Percentiles rank a stretch among this genome's conserved stretches.
Evolutionary conservation across 2,329 filamentous ascomycete genomes (phyloP).

Genomic region (Aaosphaeria pasadenensis): DNA sequence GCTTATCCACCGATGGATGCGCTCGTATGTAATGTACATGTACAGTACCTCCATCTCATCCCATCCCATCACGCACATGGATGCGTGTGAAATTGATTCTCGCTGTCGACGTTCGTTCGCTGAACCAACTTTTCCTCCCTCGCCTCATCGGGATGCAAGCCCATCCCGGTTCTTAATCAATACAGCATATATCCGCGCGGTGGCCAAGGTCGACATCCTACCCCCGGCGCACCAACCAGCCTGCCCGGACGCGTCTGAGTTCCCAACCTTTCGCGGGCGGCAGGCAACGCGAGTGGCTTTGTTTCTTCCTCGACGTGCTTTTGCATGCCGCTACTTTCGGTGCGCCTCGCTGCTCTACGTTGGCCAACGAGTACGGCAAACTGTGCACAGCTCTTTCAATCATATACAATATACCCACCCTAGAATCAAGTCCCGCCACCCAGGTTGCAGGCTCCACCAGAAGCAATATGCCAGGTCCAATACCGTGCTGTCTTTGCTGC

Average conservation of each 20-base stretch:
- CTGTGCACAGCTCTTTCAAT: no score
- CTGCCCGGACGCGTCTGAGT: neutral
- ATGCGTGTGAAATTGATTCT: neutral
- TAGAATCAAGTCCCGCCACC: slow-evolving; percentile 7
- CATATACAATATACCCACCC: neutral
- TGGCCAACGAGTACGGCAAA: no score
- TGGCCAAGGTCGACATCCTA: slow-evolving; percentile 5
- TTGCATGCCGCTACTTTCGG: neutral
- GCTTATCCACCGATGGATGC: neutral
- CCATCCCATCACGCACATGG: neutral
- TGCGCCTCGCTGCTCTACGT: neutral
- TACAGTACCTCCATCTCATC: neutral
- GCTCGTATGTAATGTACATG: no score
- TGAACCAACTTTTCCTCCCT: neutral
- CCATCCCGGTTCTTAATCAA: slow-evolving; percentile 9
- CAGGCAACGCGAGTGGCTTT: slow-evolving; percentile 5
- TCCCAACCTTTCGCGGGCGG: neutral
- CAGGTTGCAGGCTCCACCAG: slow-evolving; percentile 6
- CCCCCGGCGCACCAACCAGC: slow-evolving; percentile 1
- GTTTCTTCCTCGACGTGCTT: neutral
- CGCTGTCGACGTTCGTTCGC: neutral
- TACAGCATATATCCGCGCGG: neutral
- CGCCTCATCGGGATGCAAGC: slow-evolving; percentile 1
- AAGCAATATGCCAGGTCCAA: slow-evolving; percentile 1
- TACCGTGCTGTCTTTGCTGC: neutral